A percentile compares a stretch with the other conserved stretches of the same genome.
phyloP scores from a whole-genome alignment of 2,329 filamentous ascomycete genomes.

The Hypocreales sp. region DNA sequence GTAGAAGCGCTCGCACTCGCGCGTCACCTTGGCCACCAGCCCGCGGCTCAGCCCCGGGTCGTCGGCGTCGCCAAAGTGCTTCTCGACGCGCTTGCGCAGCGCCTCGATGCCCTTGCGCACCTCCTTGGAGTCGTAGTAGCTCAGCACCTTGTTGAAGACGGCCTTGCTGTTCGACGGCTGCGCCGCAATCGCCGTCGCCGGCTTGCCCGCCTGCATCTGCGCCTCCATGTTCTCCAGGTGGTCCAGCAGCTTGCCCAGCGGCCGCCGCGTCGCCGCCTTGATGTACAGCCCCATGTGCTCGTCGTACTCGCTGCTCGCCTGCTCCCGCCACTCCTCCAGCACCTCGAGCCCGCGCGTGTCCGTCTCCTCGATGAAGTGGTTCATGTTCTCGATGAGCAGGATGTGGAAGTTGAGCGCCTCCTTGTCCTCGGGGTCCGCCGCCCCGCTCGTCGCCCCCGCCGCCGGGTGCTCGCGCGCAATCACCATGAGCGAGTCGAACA shows the following conservation, averaged over 20 bases:
- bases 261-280: conserved; percentile 73
- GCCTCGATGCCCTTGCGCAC: conserved; percentile 81
- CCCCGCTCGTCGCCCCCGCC: conserved; percentile 25
- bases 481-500: conserved; percentile 94
- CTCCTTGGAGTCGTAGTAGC: conserved; percentile 68
- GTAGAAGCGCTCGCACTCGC: conserved; percentile 48
- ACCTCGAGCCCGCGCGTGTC: conserved; percentile 60
- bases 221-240: conserved; percentile 82
- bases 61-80: conserved; percentile 88
- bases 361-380: conserved; percentile 88
- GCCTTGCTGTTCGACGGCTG: conserved; percentile 72
- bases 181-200: conserved; percentile 49
- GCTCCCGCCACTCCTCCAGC: conserved; percentile 68
- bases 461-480: conserved; percentile 62
- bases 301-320: conserved; percentile 60
- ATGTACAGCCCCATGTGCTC: conserved; percentile 85
- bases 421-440: conserved; percentile 66
- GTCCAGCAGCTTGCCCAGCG: conserved; percentile 79
- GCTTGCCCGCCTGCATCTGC: conserved; percentile 44
- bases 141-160: conserved; percentile 74
- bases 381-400: conserved; percentile 96
- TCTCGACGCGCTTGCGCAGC: conserved; percentile 82
- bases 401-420: conserved; percentile 96
- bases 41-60: conserved; percentile 48
- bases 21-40: conserved; percentile 40